Evolutionary conservation across 108 stramenopile species (phyloP).

Genomic region (Conticribra guillardii): DNA sequence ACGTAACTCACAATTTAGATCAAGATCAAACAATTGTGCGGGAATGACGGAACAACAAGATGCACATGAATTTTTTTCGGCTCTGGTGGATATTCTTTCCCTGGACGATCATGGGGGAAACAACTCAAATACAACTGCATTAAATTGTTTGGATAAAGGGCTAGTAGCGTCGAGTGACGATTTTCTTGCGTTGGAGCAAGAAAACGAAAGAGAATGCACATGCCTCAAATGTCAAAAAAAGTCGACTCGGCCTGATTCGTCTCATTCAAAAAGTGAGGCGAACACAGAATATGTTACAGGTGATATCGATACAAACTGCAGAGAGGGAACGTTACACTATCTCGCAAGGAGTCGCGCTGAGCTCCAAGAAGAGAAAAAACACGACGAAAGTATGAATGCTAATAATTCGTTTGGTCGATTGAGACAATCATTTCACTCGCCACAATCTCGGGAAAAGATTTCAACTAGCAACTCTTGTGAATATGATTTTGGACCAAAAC

Average conservation of each 20-base stretch:
- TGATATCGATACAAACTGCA: too few species aligned
- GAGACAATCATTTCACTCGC: neutral
- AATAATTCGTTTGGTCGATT: neutral
- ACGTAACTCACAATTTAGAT: slow-evolving; percentile 59
- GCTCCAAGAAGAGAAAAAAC: slow-evolving; percentile 56
- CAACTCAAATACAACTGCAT: too few species aligned
- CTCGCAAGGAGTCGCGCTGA: neutral
- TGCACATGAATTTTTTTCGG: slow-evolving; percentile 80
- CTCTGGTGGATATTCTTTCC: slow-evolving; percentile 68
- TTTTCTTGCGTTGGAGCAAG: too few species aligned
- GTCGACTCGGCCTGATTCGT: neutral
- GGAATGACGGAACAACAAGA: slow-evolving; percentile 75
- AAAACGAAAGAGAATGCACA: too few species aligned
- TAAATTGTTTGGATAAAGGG: too few species aligned
- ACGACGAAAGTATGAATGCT: slow-evolving; percentile 34
- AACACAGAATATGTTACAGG: too few species aligned
- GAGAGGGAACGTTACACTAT: too few species aligned
- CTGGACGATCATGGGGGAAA: neutral
- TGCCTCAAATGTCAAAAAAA: too few species aligned
- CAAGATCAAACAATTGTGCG: slow-evolving; percentile 14
- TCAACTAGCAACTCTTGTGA: too few species aligned
- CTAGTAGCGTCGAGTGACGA: neutral
- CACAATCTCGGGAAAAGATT: too few species aligned
- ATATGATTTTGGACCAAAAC: too few species aligned
- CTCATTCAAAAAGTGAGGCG: too few species aligned